These are phyloP conservation scores for Hansfordia pulvinata DNA, from an alignment of 2,329 filamentous ascomycete species.

Conservation along the genomic window DNA sequence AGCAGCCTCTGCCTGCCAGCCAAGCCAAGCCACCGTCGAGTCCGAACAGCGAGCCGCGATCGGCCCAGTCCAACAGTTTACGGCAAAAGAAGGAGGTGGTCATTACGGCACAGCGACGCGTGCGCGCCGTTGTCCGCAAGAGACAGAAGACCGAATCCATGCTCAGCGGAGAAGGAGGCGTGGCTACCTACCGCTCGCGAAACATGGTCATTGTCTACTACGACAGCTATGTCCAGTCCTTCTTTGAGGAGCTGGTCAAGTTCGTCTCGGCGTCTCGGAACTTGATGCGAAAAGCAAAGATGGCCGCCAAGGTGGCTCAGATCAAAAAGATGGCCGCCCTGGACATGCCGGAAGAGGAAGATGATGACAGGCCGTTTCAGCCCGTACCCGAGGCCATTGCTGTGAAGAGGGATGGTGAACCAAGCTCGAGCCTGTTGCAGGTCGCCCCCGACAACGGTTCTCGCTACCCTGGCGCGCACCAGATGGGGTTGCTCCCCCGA, in stretches of 20 bases:
- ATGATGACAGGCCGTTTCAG: too few relatives aligned
- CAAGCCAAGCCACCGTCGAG: constrained; percentile 14
- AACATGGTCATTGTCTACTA: constrained; percentile 84
- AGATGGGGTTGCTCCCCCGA: background rate
- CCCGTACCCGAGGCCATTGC: constrained; percentile 19
- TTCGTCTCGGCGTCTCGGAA: constrained; percentile 71
- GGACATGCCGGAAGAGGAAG: constrained; percentile 38
- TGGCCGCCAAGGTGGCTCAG: constrained; percentile 61
- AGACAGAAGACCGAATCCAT: constrained; percentile 37
- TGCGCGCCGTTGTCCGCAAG: constrained; percentile 33
- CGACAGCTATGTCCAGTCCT: constrained; percentile 72
- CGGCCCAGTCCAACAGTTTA: too few relatives aligned
- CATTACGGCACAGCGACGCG: constrained; percentile 28
- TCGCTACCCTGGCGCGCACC: background rate
- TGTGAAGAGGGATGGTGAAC: constrained; percentile 5
- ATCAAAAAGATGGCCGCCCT: constrained; percentile 47
- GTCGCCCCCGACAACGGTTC: too few relatives aligned
- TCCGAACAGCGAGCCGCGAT: constrained; percentile 22
- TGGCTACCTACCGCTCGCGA: constrained; percentile 51
- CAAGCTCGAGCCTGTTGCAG: background rate
- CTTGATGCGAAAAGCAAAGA: constrained; percentile 74
- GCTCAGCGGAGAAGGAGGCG: constrained; percentile 30
- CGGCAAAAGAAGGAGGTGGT: constrained; percentile 31
- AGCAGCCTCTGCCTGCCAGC: constrained; percentile 6
- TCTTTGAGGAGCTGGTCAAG: constrained; percentile 72